Evolutionary conservation across 164 flowering plant species (phyloP), one percentile per base, ranked within the genome.

Genomic region (Chimonanthus salicifolius): DNA sequence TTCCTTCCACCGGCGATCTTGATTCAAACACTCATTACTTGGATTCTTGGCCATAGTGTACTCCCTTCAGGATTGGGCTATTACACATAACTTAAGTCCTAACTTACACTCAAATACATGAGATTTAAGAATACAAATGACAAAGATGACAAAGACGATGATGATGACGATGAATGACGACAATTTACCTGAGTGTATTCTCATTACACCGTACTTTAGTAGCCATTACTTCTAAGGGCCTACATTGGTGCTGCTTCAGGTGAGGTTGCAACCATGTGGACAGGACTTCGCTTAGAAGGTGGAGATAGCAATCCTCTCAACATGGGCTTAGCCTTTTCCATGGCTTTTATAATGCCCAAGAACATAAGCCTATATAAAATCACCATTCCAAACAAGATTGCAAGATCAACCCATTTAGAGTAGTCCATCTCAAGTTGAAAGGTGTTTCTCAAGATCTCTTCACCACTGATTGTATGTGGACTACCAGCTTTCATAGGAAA

Each of bases 351-450:
- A 4, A 82, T 74, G 10, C 58, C 67, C 50, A 86, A 74, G 78
- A 89, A 85, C 51, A 89, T 54, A 8, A 85, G 1, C 4, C 86
- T 69, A 62, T 87, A 89, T 0, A 82, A 4, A 10, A 83, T 49
- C 67, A 83, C 83, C 90, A 89, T 89, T 16, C 87, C 88, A 4
- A 86, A 43, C 71, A 87, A 67, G 16, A 87, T 63, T 6, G 16
- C 81, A 71, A 89, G 79, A 76, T 87, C 85, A 16, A 84, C 73
- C 92, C 92, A 87, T 67, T 87, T 87, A 1, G 87, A 87, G 54
- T 83, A 77, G 0, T 80, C 78, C 82, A 77, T 75, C 48, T 85
- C 83, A 49, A 89, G 79, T 71, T 85, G 86, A 69, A 85, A 85
- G 0, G 49, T 45, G 9, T 81, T 68, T 62, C 68, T 78, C 80